Base-by-base conservation (phyloP, 129 eudicot genomes). In the Escallonia rubra region DNA sequence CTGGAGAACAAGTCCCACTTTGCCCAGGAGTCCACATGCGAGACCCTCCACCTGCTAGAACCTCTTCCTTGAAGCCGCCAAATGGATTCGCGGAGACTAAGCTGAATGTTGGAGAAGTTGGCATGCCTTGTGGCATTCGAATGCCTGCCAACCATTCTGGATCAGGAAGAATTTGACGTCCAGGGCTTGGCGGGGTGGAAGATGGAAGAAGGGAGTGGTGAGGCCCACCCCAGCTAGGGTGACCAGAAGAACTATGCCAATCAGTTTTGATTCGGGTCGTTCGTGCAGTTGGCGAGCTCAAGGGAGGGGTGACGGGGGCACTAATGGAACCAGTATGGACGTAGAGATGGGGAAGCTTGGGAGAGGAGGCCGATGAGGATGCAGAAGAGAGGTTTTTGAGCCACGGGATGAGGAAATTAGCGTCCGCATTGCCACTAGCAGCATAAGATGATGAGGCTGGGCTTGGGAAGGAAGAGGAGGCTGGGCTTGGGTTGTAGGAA, bases 231-330 rank as follows among this genome's bases (percentile, higher is more conserved):
- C 95, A 84, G 41, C 76, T 48, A 38, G 73, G 55, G 4, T 42
- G 67, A 14, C 52, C 51, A 34, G 66, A 45, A 10, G 70, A 64
- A 38, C 44, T 54, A 43, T 77, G 34, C 34, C 34, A 57, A 66
- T 81, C 80, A 16, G 80, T 60, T 61, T 68, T 76, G 55, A 84
- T 49, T 9, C 88, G 82, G 46, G 96, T 91, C 43, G 89, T 85
- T 45, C 78, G 74, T 48, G 79, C 78, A 23, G 85, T 83, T 56
- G 96, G 96, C 14, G 96, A 86, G 78, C 87, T 81, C 73, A 73
- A 58, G 68, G 95, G 97, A 66, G 97, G 95, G 59, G 97, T 84
- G 54, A 90, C 97, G 0, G 97, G 97, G 16, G 97, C 97, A 62
- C 97, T 90, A 59, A 90, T 82, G 79, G 95, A 84, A 66, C 97